Evolutionary conservation across 2,329 filamentous ascomycete genomes (phyloP).

Genomic region (Trichophyton benhamiae): DNA sequence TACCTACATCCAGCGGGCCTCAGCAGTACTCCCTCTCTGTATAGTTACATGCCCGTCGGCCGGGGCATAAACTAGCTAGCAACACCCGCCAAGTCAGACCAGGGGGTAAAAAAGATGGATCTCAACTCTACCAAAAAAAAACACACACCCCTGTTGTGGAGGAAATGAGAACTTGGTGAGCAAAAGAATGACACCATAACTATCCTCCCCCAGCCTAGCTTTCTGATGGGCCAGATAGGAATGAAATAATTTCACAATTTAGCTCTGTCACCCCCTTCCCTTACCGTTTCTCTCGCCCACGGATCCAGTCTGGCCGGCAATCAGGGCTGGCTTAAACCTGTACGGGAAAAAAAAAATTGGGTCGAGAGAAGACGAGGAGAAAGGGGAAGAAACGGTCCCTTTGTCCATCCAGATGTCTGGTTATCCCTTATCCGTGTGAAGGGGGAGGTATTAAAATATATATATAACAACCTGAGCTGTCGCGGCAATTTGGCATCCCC

Average conservation of each 20-base stretch:
- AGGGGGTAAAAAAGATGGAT: background rate
- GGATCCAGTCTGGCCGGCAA: background rate
- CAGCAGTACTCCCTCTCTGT: too few relatives aligned
- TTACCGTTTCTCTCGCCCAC: background rate
- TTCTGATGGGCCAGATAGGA: background rate
- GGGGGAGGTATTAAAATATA: background rate
- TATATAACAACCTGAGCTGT: background rate
- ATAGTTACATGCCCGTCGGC: too few relatives aligned
- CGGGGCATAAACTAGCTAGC: background rate
- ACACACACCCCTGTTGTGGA: background rate
- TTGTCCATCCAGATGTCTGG: background rate
- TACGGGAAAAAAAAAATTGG: background rate
- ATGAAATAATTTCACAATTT: constrained; percentile 1
- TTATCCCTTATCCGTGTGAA: too few relatives aligned
- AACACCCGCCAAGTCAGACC: constrained; percentile 1
- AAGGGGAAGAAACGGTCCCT: background rate
- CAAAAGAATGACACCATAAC: background rate
- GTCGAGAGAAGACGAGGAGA: background rate
- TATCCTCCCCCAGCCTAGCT: background rate
- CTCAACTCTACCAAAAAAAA: background rate
- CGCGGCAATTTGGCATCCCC: background rate
- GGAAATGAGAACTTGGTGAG: background rate
- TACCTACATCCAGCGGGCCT: too few relatives aligned
- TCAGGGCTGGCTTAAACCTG: background rate
- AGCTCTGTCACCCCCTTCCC: background rate